Percentiles rank a stretch among this genome's conserved stretches.
These are phyloP conservation scores for Curvularia spicifera DNA, from an alignment of 2,329 filamentous ascomycete genomes.

Conservation along the genomic window DNA sequence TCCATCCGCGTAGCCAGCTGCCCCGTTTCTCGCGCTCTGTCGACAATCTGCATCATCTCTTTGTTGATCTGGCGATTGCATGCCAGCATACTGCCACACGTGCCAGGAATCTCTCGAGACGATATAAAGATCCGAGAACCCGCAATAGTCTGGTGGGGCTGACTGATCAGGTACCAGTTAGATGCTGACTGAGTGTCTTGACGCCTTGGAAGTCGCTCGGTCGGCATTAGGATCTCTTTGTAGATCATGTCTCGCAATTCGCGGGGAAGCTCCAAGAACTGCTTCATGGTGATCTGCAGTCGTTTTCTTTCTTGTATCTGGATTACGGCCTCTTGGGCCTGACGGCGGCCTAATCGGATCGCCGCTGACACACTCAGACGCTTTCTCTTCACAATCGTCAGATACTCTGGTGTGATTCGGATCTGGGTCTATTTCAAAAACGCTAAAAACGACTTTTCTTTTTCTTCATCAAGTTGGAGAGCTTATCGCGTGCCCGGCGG, in stretches of 20 bases:
- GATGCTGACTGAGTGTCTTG: conserved; percentile 28
- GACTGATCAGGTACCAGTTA: conserved; percentile 25
- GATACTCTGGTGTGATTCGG: neutral
- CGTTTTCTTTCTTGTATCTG: neutral
- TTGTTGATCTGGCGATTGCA: conserved; percentile 38
- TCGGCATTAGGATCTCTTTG: conserved; percentile 33
- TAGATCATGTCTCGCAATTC: conserved; percentile 47
- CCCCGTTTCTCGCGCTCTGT: conserved; percentile 24
- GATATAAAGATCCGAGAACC: conserved; percentile 39
- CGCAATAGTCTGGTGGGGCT: conserved; percentile 21
- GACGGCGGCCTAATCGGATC: neutral
- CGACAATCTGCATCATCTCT: conserved; percentile 38
- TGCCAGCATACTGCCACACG: conserved; percentile 40
- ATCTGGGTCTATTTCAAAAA: neutral
- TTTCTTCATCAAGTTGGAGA: neutral
- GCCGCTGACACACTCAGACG: neutral
- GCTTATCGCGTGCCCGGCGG: conserved; percentile 10
- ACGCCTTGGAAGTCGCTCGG: conserved; percentile 28
- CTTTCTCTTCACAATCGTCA: neutral
- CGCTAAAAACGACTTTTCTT: neutral
- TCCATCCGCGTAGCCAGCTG: conserved; percentile 34
- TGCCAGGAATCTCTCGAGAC: conserved; percentile 29
- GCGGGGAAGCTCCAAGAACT: conserved; percentile 38
- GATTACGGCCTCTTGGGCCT: neutral
- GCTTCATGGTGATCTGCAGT: conserved; percentile 24